Evolutionary conservation across 768 basidiomycete genomes (phyloP), one percentile per base, ranked within the genome.

Genomic region (Baorangia bicolor): DNA sequence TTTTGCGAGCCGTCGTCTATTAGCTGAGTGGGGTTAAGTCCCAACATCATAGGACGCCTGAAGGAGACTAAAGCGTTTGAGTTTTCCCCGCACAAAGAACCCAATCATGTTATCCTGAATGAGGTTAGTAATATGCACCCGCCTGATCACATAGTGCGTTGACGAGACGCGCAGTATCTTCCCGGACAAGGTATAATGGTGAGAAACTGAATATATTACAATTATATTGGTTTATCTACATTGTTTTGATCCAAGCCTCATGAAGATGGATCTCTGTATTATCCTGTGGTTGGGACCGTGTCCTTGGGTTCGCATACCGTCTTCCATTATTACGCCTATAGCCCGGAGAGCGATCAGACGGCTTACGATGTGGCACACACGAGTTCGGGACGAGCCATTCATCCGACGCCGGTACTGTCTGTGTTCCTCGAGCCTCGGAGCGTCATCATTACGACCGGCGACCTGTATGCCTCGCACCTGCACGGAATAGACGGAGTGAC

Each of bases 151-250:
- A 40, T 55, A 50, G 49, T 60, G 16, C 39, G n/a, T 57, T 65
- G 58, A 66, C 55, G 43, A 49, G 21, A 51, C 45, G 31, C 33
- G 5, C 63, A 90, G 85, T 98, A 98, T 71, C 79, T 84, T 18
- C 82, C 92, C 9, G 92, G 90, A 2, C 93, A 97, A 75, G 95
- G 96, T 12, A 98, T 98, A 56, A 90, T 94, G 82, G 94, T 94
- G 69, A 52, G 76, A 48, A 53, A 20, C 18, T 38, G 57, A 57
- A 49, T 50, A 57, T 47, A 62, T 60, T 53, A 31, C 51, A 30
- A 33, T 56, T 27, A 39, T 33, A 25, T 45, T 28, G 23, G 46
- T 33, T 57, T 46, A 42, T 51, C 56, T 35, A 39, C 38, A 49
- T 41, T 34, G 30, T 35, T 35, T 47, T 55, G 47, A 25, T 39